A percentile compares a stretch with the other conserved stretches of the same genome.
phyloP scores from a whole-genome alignment of 164 flowering plant species.

The Echeveria elegans region DNA sequence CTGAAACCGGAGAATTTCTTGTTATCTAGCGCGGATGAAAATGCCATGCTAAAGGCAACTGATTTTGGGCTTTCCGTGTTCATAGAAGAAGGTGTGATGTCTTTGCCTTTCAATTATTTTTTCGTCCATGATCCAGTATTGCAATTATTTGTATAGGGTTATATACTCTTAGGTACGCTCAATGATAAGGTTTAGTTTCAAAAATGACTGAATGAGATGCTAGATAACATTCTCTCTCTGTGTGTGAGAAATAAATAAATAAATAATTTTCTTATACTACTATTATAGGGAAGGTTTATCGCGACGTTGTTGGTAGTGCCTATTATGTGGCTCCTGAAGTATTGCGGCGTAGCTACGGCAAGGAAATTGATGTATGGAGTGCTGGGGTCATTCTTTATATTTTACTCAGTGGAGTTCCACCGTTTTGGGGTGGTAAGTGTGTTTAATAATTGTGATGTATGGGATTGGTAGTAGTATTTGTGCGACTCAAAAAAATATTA shows the following conservation, averaged over 20 bases:
- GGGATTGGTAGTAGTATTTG: neutral
- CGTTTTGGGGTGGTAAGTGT: neutral
- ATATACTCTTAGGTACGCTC: neutral
- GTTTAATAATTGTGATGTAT: neutral
- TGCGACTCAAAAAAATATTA: neutral
- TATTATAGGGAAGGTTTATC: neutral
- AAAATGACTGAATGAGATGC: neutral
- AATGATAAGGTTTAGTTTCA: neutral
- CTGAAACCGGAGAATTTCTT: neutral
- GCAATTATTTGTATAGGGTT: neutral
- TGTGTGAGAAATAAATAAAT: too few species aligned
- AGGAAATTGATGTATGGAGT: conserved; percentile 3
- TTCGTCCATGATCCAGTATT: neutral
- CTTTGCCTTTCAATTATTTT: neutral
- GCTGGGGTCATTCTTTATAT: conserved; percentile 1
- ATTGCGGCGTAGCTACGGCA: neutral
- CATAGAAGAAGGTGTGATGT: neutral
- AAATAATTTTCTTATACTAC: neutral
- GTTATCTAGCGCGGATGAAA: neutral
- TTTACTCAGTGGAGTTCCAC: conserved; percentile 4
- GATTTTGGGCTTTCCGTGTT: conserved; percentile 4
- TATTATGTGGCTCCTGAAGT: conserved; percentile 3
- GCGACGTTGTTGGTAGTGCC: neutral
- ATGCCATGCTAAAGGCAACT: neutral
- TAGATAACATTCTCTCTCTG: neutral